A percentile compares a stretch with the other conserved stretches of the same genome.
These are phyloP conservation scores for Colletotrichum zoysiae DNA, from an alignment of 2,329 filamentous ascomycete genomes.

Conservation along the genomic window DNA sequence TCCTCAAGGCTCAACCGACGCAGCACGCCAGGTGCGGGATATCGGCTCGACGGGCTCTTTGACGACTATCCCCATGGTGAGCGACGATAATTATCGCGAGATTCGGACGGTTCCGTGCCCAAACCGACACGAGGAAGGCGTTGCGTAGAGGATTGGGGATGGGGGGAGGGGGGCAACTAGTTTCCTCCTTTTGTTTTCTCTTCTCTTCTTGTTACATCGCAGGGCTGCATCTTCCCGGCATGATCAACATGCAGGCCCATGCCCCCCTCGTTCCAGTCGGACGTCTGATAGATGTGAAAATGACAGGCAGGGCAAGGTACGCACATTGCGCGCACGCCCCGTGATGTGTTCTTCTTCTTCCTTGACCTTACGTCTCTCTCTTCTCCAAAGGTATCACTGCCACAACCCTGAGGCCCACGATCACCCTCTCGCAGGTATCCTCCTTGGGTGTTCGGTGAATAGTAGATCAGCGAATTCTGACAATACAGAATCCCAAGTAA, in stretches of 20 bases:
- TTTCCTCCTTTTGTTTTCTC: constrained; percentile 8
- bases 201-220: constrained; percentile 30
- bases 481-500: neutral
- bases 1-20: neutral
- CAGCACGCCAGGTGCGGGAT: neutral
- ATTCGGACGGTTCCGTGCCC: neutral
- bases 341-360: constrained; percentile 17
- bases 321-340: constrained; percentile 10
- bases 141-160: neutral
- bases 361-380: neutral
- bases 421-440: neutral
- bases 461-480: neutral
- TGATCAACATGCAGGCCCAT: constrained; percentile 30
- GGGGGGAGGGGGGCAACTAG: neutral
- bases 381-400: neutral
- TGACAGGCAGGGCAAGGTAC: neutral
- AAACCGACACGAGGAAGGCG: neutral
- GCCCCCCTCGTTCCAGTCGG: neutral
- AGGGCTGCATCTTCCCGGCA: constrained; percentile 6
- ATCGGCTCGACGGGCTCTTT: neutral
- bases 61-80: neutral
- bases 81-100: constrained; percentile 9
- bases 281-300: neutral
- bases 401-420: neutral
- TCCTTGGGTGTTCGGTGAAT: constrained; percentile 6